Evolutionary conservation across 2,329 filamentous ascomycete genomes (phyloP).

Genomic region (Cryphonectria parasitica): DNA sequence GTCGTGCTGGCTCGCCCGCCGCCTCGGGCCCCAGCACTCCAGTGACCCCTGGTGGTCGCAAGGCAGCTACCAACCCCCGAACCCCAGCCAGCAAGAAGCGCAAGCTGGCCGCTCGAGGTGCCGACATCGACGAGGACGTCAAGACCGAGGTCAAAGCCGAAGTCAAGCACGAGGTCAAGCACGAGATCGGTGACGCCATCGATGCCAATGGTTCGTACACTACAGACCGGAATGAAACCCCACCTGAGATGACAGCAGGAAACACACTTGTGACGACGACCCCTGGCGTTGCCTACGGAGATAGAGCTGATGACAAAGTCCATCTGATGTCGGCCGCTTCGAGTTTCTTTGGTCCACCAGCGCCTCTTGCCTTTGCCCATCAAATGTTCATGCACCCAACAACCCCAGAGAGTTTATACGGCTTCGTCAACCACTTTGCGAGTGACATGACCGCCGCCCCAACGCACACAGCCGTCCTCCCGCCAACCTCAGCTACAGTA

Average conservation of each 20-base stretch:
- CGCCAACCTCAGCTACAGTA: background rate
- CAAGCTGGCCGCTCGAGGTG: slow-evolving; percentile 26
- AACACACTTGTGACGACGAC: slow-evolving; percentile 11
- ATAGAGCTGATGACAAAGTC: slow-evolving; percentile 17
- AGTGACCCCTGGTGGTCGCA: slow-evolving; percentile 19
- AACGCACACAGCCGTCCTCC: slow-evolving; percentile 11
- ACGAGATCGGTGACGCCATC: slow-evolving; percentile 22
- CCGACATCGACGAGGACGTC: slow-evolving; percentile 31
- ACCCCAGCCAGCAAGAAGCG: slow-evolving; percentile 32
- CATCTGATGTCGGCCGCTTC: slow-evolving; percentile 16
- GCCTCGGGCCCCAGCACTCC: slow-evolving; percentile 24
- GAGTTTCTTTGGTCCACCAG: slow-evolving; percentile 6
- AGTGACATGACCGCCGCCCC: slow-evolving; percentile 6
- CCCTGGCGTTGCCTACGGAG: background rate
- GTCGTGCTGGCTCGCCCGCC: slow-evolving; percentile 28
- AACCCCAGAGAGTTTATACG: slow-evolving; percentile 19
- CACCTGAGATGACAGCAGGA: background rate
- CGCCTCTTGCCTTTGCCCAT: slow-evolving; percentile 12
- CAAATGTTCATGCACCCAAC: slow-evolving; percentile 22
- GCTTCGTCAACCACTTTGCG: slow-evolving; percentile 19
- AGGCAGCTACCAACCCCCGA: slow-evolving; percentile 16
- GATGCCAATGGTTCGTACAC: slow-evolving; percentile 30
- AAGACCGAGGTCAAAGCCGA: slow-evolving; percentile 15
- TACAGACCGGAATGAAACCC: slow-evolving; percentile 8
- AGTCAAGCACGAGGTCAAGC: slow-evolving; percentile 26